phyloP scores from a whole-genome alignment of 2,329 filamentous ascomycete genomes.

The Botryotinia globosa region DNA sequence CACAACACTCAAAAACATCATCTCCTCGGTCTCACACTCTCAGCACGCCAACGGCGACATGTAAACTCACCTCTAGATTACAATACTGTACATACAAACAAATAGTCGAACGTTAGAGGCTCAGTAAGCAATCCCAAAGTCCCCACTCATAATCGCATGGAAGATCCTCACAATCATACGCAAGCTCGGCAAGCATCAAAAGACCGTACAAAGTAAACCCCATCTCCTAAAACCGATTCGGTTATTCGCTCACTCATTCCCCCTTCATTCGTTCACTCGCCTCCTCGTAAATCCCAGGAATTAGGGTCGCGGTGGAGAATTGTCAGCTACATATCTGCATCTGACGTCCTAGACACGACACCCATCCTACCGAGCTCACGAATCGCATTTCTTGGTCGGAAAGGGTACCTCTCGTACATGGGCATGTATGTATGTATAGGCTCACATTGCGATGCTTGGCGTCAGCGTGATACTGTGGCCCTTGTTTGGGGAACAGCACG shows the following conservation, averaged over 20 bases:
- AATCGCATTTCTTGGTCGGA: neutral
- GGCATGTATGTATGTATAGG: neutral
- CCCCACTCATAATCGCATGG: neutral
- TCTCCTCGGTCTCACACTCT: neutral
- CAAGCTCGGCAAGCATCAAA: neutral
- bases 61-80: neutral
- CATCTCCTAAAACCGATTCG: neutral
- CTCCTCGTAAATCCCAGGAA: constrained; percentile 3
- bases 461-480: neutral
- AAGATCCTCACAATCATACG: neutral
- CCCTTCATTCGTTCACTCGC: neutral
- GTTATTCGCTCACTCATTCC: neutral
- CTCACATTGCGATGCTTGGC: neutral
- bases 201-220: neutral
- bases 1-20: neutral
- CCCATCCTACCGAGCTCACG: neutral
- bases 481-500: neutral
- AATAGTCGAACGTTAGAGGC: too few species aligned
- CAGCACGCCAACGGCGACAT: neutral
- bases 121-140: neutral
- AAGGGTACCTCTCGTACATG: neutral
- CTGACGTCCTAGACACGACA: neutral
- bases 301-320: neutral
- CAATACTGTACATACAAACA: too few species aligned
- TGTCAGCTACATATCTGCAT: neutral